phyloP scores from a whole-genome alignment of 2,329 filamentous ascomycete genomes.

The Trichophyton simii region DNA sequence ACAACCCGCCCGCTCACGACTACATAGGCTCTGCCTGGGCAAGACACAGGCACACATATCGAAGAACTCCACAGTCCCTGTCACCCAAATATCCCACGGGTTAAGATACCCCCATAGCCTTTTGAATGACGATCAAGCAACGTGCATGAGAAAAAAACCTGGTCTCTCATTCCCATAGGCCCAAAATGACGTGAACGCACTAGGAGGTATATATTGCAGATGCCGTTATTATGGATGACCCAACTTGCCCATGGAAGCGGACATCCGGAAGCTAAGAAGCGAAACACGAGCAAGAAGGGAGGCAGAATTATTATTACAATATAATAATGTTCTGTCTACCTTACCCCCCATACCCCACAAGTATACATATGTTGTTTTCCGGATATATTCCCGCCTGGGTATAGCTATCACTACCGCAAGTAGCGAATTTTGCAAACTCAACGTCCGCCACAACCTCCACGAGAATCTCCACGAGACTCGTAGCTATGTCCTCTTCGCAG shows the following conservation, averaged over 20 bases:
- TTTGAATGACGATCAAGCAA: neutral
- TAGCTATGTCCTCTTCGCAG: neutral
- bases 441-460: neutral
- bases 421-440: constrained; percentile 1
- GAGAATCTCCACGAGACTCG: neutral
- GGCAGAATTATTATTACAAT: neutral
- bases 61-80: neutral
- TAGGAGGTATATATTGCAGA: neutral
- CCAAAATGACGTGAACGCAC: neutral
- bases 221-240: neutral
- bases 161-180: neutral
- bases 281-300: neutral
- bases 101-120: neutral
- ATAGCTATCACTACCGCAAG: neutral
- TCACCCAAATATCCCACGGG: neutral
- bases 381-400: neutral
- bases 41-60: neutral
- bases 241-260: neutral
- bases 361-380: neutral
- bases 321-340: neutral
- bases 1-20: neutral
- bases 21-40: neutral
- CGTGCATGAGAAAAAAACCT: neutral
- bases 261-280: constrained; percentile 2
- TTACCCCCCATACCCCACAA: neutral